These are phyloP conservation scores for Sutorius eximius DNA, from an alignment of 1,284 basidiomycete genomes.

Conservation along the genomic window DNA sequence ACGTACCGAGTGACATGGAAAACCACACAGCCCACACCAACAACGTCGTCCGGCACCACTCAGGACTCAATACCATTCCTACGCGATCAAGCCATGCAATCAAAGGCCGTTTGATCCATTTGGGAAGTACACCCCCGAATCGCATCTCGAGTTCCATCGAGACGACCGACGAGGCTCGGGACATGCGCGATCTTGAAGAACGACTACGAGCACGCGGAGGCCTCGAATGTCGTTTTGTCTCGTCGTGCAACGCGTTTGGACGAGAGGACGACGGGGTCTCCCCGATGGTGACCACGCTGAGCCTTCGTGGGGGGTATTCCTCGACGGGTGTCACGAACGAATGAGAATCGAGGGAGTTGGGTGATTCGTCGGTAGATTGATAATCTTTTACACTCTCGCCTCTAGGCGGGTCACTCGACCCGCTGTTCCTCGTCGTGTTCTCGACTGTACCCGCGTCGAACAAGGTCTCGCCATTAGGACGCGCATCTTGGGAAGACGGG, in stretches of 20 bases:
- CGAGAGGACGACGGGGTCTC: slow-evolving; percentile 14
- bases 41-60: slow-evolving; percentile 83
- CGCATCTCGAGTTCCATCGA: slow-evolving; percentile 42
- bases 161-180: slow-evolving; percentile 12
- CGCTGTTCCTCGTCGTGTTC: slow-evolving; percentile 13
- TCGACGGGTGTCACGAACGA: slow-evolving; percentile 37
- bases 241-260: slow-evolving; percentile 5
- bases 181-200: slow-evolving; percentile 17
- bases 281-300: slow-evolving; percentile 7
- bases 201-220: slow-evolving; percentile 8
- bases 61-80: slow-evolving; percentile 72
- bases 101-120: slow-evolving; percentile 49
- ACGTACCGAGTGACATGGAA: slow-evolving; percentile 74
- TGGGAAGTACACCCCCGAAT: slow-evolving; percentile 45
- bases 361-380: slow-evolving; percentile 41
- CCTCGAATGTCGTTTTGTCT: slow-evolving; percentile 15
- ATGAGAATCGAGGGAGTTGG: slow-evolving; percentile 39
- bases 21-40: slow-evolving; percentile 87
- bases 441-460: slow-evolving; percentile 9
- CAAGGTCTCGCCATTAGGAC: not conserved
- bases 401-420: slow-evolving; percentile 7
- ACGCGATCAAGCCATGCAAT: slow-evolving; percentile 73
- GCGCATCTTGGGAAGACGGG: slow-evolving; percentile 18
- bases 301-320: slow-evolving; percentile 25
- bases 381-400: slow-evolving; percentile 38